These are phyloP conservation scores for Elsinoe arachidis DNA, from an alignment of 2,329 filamentous ascomycete species.

Conservation along the genomic window DNA sequence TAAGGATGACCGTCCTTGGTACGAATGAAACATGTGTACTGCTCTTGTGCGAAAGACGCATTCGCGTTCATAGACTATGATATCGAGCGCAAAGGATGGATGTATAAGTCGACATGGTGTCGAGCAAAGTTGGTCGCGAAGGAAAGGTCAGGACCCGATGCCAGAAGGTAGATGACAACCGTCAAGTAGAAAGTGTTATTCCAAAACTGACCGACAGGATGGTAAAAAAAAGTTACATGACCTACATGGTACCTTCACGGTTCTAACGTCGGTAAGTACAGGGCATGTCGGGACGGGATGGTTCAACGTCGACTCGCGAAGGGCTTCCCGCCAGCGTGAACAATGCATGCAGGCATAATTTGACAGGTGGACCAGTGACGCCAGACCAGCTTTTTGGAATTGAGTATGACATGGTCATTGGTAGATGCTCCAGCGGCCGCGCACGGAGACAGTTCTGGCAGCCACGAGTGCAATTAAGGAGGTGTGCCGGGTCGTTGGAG, in stretches of 20 bases:
- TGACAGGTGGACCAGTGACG: constrained; percentile 11
- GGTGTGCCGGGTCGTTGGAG: neutral
- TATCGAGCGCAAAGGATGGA: neutral
- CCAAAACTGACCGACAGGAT: neutral
- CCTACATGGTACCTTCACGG: neutral
- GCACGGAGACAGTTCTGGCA: constrained; percentile 10
- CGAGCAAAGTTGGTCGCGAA: neutral
- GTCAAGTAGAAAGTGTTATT: neutral
- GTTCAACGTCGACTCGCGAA: neutral
- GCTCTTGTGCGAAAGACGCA: too few species aligned
- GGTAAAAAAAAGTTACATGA: constrained; percentile 2
- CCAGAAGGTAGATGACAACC: neutral
- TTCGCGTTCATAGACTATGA: neutral
- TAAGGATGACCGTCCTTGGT: neutral
- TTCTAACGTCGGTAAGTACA: constrained; percentile 1
- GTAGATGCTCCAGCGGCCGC: neutral
- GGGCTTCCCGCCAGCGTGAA: neutral
- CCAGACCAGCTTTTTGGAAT: constrained; percentile 6
- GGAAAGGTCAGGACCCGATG: neutral
- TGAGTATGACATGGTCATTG: neutral
- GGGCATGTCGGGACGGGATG: constrained; percentile 1
- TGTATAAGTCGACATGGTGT: neutral
- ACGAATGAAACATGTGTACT: neutral
- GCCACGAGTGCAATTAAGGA: neutral
- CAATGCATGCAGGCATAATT: constrained; percentile 5